Evolutionary conservation across 2,329 filamentous ascomycete genomes (phyloP).

Genomic region (Epichloe amarillans): DNA sequence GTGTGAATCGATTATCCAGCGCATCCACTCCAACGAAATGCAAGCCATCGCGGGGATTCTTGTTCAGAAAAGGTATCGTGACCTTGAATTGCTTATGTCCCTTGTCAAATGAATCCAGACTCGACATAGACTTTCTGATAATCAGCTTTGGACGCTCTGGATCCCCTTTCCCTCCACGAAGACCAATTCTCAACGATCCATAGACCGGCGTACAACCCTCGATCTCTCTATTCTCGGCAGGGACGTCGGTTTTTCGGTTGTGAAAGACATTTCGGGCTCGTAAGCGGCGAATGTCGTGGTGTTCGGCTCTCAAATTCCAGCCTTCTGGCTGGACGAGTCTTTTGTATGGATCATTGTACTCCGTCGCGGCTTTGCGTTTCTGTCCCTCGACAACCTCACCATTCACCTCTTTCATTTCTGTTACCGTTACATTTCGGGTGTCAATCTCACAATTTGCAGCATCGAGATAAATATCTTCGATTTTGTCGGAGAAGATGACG

Average conservation of each 20-base stretch:
- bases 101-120: slow-evolving; percentile 18
- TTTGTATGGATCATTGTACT: slow-evolving; percentile 55
- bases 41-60: slow-evolving; percentile 68
- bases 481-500: slow-evolving; percentile 45
- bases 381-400: slow-evolving; percentile 23
- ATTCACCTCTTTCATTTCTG: slow-evolving; percentile 22
- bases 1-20: slow-evolving; percentile 71
- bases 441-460: slow-evolving; percentile 50
- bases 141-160: slow-evolving; percentile 28
- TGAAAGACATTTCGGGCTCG: slow-evolving; percentile 45
- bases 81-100: slow-evolving; percentile 35
- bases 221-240: slow-evolving; percentile 40
- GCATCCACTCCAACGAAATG: slow-evolving; percentile 82
- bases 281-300: slow-evolving; percentile 62
- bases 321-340: slow-evolving; percentile 45
- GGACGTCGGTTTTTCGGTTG: slow-evolving; percentile 37
- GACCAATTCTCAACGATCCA: slow-evolving; percentile 34
- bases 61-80: slow-evolving; percentile 63
- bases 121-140: slow-evolving; percentile 29
- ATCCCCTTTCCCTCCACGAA: slow-evolving; percentile 25
- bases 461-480: slow-evolving; percentile 45
- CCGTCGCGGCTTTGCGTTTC: slow-evolving; percentile 26
- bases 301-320: slow-evolving; percentile 53
- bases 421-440: slow-evolving; percentile 37
- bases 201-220: slow-evolving; percentile 43